Base-by-base conservation (phyloP, 257 asterid species). In the Paraleonurus japonicus region DNA sequence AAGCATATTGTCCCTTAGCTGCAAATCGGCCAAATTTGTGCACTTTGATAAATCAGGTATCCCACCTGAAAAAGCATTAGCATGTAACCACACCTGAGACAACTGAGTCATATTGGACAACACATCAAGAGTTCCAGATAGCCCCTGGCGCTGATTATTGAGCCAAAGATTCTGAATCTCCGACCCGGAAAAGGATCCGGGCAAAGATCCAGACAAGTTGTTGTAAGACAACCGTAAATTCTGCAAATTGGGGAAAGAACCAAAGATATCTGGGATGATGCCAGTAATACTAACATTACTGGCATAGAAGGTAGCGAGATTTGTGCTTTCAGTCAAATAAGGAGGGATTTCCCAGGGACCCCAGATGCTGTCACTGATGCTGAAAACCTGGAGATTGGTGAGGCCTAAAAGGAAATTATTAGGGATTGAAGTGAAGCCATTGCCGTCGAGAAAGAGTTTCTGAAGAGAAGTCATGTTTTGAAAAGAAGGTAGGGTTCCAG, bases 41-140 rank as follows among this genome's bases (percentile, higher is more conserved):
- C 99, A 91, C 4, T 84, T 81, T 0, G 98, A 89, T 45, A 94
- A 71, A 76, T 94, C 97, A 0, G 98, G 98, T 20, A 94, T 85
- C 61, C 83, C 87, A 9, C 96, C 99, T 0, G 95, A 61, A 64
- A 94, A 94, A 4, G 79, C 27, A 73, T 94, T 94, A 0, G 83
- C 86, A 17, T 94, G 96, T 24, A 94, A 67, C 99, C 97, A 91
- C 19, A 85, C 99, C 83, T 86, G 95, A 23, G 74, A 66, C 39
- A 89, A 59, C 72, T 85, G 95, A 11, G 81, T 59, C 97, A 91
- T 91, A n/a, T 81, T 72, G 1, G 92, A 73, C 11, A 94, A 60
- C 65, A 88, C 92, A 68, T 83, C 86, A 39, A 91, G 81, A 0
- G 50, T 70, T 22, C 99, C 99, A 1, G 96, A 82, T 13, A 94